Evolutionary conservation across 2,329 filamentous ascomycete genomes (phyloP).

Genomic region (Arthroderma uncinatum): DNA sequence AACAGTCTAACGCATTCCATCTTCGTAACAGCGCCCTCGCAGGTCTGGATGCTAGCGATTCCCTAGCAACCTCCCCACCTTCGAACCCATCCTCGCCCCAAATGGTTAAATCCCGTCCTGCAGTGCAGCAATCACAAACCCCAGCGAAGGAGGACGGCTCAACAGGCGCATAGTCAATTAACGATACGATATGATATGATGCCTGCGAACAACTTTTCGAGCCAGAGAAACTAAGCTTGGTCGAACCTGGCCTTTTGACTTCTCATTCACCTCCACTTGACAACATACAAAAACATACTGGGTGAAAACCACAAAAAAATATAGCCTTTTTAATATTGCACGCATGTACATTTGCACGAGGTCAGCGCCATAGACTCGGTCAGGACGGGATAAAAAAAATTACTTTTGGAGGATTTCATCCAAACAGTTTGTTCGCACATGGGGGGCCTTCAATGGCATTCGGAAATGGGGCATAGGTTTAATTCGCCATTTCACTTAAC

Average conservation of each 20-base stretch:
- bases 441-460: neutral
- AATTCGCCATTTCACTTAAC: neutral
- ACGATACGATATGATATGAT: neutral
- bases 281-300: neutral
- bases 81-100: constrained; percentile 29
- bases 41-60: constrained; percentile 36
- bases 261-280: neutral
- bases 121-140: constrained; percentile 30
- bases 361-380: neutral
- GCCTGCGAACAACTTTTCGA: neutral
- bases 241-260: neutral
- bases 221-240: neutral
- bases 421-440: neutral
- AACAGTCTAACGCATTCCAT: neutral
- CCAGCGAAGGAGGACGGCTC: constrained; percentile 7
- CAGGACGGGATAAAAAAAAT: neutral
- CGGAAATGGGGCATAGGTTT: neutral
- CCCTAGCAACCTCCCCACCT: constrained; percentile 40
- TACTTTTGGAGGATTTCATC: neutral
- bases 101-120: constrained; percentile 37
- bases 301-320: neutral
- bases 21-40: constrained; percentile 39
- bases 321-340: neutral
- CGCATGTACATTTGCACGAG: neutral
- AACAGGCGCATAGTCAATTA: neutral